Evolutionary conservation across 2,329 filamentous ascomycete genomes (phyloP), one percentile per base, ranked within the genome.

Genomic region (Penicillium paneum): DNA sequence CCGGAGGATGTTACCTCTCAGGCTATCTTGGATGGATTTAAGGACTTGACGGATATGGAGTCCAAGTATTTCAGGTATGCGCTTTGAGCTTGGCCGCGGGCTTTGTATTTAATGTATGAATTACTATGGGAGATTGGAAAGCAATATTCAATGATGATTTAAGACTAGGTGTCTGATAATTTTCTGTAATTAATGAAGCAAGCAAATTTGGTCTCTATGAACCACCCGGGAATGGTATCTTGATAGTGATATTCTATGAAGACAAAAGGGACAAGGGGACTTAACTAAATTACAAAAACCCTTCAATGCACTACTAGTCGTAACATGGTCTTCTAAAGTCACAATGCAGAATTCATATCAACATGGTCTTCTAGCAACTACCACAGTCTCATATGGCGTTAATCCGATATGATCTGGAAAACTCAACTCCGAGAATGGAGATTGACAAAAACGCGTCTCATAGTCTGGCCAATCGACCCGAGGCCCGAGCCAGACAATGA

Each of bases 11-110:
- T 60, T 19, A 26, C 60, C 7, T 49, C 55, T 24, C 59, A 59
- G 24, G 67, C 61, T 31, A 60, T 69, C 24, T 31, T 67, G 40
- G 70, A 73, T 58, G 70, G 71, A 3, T 71, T 72, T 32, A 70
- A 69, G 28, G 70, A 73, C 54, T 52, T 72, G 63, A 73, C 70
- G 4, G 71, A 72, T 55, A 71, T 65, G 60, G 58, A 73, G 61
- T 69, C 70, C 15, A 65, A 64, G 58, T 57, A 72, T 57, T 73
- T 73, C 32, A 60, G 69, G 50, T 73, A 72, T 63, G 70, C 67
- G 28, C 60, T 72, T 54, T 72, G 41, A 61, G 40, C 17, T 34
- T 39, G 3, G 15, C 11, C 26, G 42, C 21, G 19, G 1, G 17
- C 15, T 36, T 36, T 19, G 10, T n/a, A 36, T 44, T 35, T 29